Conservation (phyloP, 192 early-diverging fungal genomes). For the Haplosporangium gracile region DNA sequence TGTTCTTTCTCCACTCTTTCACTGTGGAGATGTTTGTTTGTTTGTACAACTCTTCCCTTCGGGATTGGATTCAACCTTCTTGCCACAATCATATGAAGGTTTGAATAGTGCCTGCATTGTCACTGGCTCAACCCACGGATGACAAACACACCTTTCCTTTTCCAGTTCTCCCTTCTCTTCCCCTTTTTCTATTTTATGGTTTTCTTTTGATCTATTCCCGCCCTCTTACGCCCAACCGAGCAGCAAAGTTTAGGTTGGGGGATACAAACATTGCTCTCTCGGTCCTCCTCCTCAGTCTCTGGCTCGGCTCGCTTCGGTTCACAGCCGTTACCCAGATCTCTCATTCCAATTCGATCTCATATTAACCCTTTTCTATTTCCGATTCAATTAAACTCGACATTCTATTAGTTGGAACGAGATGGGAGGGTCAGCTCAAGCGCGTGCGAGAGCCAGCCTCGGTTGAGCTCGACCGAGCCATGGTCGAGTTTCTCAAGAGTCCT, state of each 20-base stretch:
- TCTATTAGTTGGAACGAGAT: conserved; percentile 29
- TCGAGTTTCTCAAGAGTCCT: conserved; percentile 48
- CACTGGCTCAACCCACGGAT: not conserved
- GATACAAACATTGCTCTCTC: not conserved
- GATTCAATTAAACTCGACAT: not conserved
- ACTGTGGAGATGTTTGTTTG: not conserved
- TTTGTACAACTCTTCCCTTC: not conserved
- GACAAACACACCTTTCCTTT: conserved; percentile 18
- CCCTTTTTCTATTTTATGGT: not conserved
- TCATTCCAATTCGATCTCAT: not conserved
- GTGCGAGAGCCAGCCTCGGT: conserved; percentile 56
- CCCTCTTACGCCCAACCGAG: not conserved
- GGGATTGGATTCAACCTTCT: conserved; percentile 27
- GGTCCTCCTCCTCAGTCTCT: not conserved
- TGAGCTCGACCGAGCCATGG: conserved; percentile 57
- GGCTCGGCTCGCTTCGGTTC: conserved; percentile 42
- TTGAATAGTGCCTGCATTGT: not conserved
- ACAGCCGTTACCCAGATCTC: no score
- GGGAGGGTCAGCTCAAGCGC: conserved; percentile 57
- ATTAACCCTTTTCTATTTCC: not conserved
- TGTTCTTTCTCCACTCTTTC: conserved; percentile 1
- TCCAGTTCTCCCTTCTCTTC: not conserved
- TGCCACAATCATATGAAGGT: conserved; percentile 25
- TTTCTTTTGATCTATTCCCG: not conserved
- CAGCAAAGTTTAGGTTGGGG: not conserved